Percentiles rank a stretch among this genome's conserved stretches.
phyloP scores from a whole-genome alignment of 495 filamentous ascomycete genomes.

The Collariella sp. region DNA sequence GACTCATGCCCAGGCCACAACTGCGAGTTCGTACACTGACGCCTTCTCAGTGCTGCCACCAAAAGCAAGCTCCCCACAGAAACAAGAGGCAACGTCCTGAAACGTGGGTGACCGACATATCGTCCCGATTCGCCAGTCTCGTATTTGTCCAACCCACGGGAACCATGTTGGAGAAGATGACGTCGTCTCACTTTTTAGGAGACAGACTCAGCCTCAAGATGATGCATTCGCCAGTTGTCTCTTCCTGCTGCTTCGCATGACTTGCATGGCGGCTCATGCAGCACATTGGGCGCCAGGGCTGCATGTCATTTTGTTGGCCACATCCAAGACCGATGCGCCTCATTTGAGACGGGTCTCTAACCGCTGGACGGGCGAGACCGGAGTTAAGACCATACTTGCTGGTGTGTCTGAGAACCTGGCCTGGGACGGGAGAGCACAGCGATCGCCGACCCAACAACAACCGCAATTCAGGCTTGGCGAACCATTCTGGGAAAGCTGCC shows the following conservation, averaged over 20 bases:
- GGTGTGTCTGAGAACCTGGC: too few species aligned
- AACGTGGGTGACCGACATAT: background rate
- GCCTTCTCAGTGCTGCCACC: background rate
- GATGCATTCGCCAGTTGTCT: background rate
- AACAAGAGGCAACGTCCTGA: background rate
- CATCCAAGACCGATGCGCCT: background rate
- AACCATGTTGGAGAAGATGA: background rate
- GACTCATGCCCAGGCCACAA: background rate
- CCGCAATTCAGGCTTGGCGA: background rate
- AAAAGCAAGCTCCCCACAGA: too few species aligned
- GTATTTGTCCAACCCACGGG: background rate
- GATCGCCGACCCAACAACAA: background rate
- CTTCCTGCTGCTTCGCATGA: constrained; percentile 4
- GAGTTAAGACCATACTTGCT: background rate
- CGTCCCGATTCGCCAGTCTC: background rate
- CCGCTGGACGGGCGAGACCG: constrained; percentile 3
- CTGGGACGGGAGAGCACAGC: too few species aligned
- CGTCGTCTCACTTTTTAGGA: background rate
- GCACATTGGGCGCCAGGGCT: background rate
- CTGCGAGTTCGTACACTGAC: background rate
- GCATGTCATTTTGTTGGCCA: background rate
- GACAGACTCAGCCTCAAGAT: constrained; percentile 6
- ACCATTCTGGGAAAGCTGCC: background rate
- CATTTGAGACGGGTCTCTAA: constrained; percentile 10
- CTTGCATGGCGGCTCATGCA: constrained; percentile 11